Conservation (phyloP, 2,329 filamentous ascomycete species). For the Byssochlamys sp. region DNA sequence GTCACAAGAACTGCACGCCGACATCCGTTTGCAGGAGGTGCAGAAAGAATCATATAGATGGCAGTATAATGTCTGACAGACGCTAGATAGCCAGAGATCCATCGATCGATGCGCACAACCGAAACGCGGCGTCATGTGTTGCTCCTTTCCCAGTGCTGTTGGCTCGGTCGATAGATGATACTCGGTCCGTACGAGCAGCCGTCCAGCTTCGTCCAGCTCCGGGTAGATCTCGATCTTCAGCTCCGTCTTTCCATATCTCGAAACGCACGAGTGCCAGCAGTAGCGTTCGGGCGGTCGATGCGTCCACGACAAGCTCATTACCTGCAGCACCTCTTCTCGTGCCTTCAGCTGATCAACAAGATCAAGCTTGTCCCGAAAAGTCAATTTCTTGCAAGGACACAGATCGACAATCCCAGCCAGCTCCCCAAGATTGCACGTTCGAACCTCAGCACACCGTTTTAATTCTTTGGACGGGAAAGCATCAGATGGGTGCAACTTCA, state of each 20-base stretch:
- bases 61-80: conserved; percentile 29
- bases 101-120: conserved; percentile 32
- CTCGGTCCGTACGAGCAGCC: conserved; percentile 26
- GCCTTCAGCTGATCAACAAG: conserved; percentile 24
- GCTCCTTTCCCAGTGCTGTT: conserved; percentile 28
- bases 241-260: conserved; percentile 25
- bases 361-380: conserved; percentile 28
- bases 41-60: conserved; percentile 25
- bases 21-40: conserved; percentile 26
- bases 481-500: conserved; percentile 29
- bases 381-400: conserved; percentile 33
- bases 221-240: conserved; percentile 27
- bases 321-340: conserved; percentile 17
- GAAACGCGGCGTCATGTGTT: conserved; percentile 30
- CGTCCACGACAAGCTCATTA: conserved; percentile 20
- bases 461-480: conserved; percentile 25
- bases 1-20: conserved; percentile 26
- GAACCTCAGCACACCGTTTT: conserved; percentile 22
- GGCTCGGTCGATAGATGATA: conserved; percentile 26
- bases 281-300: conserved; percentile 20
- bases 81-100: conserved; percentile 31
- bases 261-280: conserved; percentile 30
- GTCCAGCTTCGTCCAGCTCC: conserved; percentile 22
- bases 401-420: conserved; percentile 29
- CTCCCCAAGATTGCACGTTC: conserved; percentile 25